Conservation (phyloP, 179 eudicot species). For the Heliamphora pulchella region DNA sequence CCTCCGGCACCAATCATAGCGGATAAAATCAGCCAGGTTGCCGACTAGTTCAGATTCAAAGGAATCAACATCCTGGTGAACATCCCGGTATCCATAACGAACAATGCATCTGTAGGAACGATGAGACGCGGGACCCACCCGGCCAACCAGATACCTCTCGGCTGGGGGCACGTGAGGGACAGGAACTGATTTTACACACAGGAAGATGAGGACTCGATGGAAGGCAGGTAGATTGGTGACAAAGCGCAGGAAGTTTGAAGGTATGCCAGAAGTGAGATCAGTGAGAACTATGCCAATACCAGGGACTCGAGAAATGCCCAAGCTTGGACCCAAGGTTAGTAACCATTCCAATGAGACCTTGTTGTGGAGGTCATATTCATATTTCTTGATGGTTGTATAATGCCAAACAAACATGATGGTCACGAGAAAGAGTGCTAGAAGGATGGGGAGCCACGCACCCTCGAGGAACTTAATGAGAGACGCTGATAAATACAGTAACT, state of each 20-base stretch:
- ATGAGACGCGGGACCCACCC: conserved; percentile 73
- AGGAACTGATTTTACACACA: conserved; percentile 81
- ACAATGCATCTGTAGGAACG: conserved; percentile 85
- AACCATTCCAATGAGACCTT: conserved; percentile 93
- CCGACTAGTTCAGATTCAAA: conserved; percentile 73
- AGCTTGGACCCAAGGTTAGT: conserved; percentile 68
- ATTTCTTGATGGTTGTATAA: conserved; percentile 74
- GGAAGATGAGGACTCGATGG: conserved; percentile 69
- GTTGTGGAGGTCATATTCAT: conserved; percentile 88
- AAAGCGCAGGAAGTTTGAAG: conserved; percentile 83
- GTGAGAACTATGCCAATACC: conserved; percentile 86
- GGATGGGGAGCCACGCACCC: conserved; percentile 95
- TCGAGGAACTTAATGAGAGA: conserved; percentile 73
- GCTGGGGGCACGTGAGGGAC: conserved; percentile 77
- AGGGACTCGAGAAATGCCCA: conserved; percentile 83
- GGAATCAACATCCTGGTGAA: conserved; percentile 86
- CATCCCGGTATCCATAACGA: conserved; percentile 88
- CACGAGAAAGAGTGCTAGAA: conserved; percentile 72
- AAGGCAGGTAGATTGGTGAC: conserved; percentile 92
- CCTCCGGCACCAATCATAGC: conserved; percentile 50
- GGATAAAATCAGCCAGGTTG: conserved; percentile 61
- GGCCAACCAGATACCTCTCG: conserved; percentile 76
- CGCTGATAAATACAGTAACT: conserved; percentile 88
- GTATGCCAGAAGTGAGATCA: conserved; percentile 81
- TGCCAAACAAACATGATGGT: conserved; percentile 91